Conservation (phyloP, 768 basidiomycete genomes). For the Boletus pseudo-olivaceus region DNA sequence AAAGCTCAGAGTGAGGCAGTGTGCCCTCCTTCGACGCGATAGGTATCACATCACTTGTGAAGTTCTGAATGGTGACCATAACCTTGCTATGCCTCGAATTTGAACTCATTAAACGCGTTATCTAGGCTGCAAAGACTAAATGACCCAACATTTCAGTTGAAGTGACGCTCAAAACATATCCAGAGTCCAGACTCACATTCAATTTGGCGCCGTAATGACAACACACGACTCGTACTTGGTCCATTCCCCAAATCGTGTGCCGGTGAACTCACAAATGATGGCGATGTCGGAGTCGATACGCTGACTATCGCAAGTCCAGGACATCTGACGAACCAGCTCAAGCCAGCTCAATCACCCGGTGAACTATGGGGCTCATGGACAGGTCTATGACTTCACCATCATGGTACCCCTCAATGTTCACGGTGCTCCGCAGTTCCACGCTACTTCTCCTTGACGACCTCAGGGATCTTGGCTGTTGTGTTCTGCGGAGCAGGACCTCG, state of each 20-base stretch:
- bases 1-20: conserved; percentile 9
- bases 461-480: conserved; percentile 17
- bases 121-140: neutral
- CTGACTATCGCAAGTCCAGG: neutral
- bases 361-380: neutral
- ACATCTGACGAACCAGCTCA: conserved; percentile 5
- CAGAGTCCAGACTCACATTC: neutral
- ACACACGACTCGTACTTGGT: neutral
- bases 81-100: neutral
- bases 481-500: conserved; percentile 19
- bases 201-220: neutral
- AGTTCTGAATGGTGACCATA: neutral
- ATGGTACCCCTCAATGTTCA: conserved; percentile 4
- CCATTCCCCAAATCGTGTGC: neutral
- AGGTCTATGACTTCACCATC: conserved; percentile 14
- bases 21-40: neutral
- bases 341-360: neutral
- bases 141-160: neutral
- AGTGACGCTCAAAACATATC: neutral
- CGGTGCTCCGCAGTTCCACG: conserved; percentile 21
- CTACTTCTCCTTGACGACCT: conserved; percentile 18
- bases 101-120: neutral
- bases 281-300: neutral
- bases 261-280: neutral
- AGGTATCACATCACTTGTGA: neutral